Conservation (phyloP, 1,139 yeast species). For the Suhomyces taliae region DNA sequence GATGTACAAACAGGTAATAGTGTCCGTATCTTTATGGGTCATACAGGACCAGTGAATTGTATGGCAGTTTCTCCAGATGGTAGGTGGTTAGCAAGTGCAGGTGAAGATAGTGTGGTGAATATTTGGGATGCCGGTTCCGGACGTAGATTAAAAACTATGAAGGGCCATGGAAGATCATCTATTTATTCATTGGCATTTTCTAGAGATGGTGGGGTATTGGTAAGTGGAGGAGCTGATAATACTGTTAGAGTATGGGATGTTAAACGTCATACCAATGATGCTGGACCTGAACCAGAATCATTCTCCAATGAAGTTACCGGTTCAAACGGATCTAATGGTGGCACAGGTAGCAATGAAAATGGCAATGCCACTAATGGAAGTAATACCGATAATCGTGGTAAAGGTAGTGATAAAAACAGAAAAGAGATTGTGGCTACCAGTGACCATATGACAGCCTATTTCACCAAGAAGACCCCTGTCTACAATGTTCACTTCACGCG, state of each 20-base stretch:
- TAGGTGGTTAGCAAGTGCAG: constrained; percentile 93
- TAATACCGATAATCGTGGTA: constrained; percentile 12
- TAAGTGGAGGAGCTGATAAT: constrained; percentile 91
- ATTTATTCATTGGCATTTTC: constrained; percentile 85
- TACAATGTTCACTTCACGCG: constrained; percentile 91
- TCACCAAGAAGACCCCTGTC: constrained; percentile 92
- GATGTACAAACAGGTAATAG: constrained; percentile 86
- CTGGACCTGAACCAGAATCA: constrained; percentile 80
- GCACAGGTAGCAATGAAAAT: constrained; percentile 4
- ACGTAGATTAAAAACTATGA: constrained; percentile 73
- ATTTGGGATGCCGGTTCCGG: constrained; percentile 97
- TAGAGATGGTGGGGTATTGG: constrained; percentile 83
- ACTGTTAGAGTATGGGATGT: constrained; percentile 97
- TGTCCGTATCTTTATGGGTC: constrained; percentile 93
- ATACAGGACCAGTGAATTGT: constrained; percentile 82
- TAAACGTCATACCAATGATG: constrained; percentile 77
- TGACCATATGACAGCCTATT: constrained; percentile 92
- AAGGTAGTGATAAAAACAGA: constrained; percentile 41
- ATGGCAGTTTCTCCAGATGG: constrained; percentile 96
- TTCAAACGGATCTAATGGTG: constrained; percentile 18
- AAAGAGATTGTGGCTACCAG: constrained; percentile 77
- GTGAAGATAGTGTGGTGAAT: constrained; percentile 86
- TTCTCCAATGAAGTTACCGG: constrained; percentile 38
- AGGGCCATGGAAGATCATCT: constrained; percentile 89
- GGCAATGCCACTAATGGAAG: constrained; percentile 9